Conservation (phyloP, 257 asterid genomes). For the Solanum chilense region DNA sequence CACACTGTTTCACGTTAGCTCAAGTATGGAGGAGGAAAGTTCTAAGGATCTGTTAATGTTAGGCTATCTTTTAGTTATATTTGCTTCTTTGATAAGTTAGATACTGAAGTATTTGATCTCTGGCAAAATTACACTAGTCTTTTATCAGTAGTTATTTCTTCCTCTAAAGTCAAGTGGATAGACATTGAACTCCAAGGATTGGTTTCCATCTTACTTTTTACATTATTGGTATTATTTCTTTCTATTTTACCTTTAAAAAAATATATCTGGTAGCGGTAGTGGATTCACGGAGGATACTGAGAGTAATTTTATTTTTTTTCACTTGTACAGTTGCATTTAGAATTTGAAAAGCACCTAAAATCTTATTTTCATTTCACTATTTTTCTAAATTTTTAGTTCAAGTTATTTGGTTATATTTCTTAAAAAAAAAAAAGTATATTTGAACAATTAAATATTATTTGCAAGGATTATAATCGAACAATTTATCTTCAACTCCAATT, state of each 20-base stretch:
- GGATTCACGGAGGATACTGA: background rate
- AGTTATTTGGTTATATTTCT: background rate
- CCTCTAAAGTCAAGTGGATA: background rate
- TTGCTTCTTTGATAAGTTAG: background rate
- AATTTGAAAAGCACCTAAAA: background rate
- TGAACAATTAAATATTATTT: background rate
- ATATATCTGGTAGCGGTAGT: background rate
- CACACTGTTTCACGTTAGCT: background rate
- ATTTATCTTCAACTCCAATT: background rate
- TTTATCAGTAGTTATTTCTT: background rate
- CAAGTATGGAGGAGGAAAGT: background rate
- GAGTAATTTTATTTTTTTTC: background rate
- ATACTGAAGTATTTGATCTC: background rate
- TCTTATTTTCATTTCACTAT: background rate
- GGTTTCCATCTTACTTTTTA: background rate
- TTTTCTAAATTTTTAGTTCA: background rate
- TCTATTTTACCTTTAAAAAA: background rate
- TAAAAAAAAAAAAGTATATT: background rate
- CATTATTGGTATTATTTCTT: background rate
- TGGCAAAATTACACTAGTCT: background rate
- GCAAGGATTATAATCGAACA: background rate
- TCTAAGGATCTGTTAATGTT: background rate
- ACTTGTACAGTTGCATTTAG: background rate
- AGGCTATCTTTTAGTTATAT: background rate
- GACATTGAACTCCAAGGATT: background rate